Evolutionary conservation across 192 early-diverging fungal species (phyloP).

Genomic region (Diversispora eburnea): DNA sequence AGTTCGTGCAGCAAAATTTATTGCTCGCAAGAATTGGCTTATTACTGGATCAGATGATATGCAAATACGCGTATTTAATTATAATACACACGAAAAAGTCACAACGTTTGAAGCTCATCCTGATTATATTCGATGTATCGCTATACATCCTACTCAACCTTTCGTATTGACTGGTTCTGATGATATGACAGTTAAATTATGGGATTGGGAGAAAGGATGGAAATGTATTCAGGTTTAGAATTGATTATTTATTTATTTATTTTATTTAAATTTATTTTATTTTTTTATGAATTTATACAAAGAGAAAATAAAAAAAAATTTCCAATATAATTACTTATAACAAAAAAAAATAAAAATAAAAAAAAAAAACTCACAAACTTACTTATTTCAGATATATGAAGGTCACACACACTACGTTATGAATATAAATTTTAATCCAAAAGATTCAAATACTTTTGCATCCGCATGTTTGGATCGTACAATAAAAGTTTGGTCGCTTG

Average conservation of each 20-base stretch:
- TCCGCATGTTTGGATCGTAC: conserved; percentile 94
- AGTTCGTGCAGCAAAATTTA: conserved; percentile 98
- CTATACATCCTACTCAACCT: conserved; percentile 95
- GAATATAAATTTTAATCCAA: conserved; percentile 97
- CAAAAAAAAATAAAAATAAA: too few relatives aligned
- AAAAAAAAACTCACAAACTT: too few relatives aligned
- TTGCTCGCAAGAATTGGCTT: conserved; percentile 96
- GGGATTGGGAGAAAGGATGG: conserved; percentile 99
- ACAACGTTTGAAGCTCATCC: conserved; percentile 92
- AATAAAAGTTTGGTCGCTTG: conserved; percentile 96
- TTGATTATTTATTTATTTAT: neutral
- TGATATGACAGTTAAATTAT: conserved; percentile 95
- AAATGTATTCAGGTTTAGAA: conserved; percentile 79
- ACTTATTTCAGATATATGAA: conserved; percentile 73
- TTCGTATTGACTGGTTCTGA: conserved; percentile 92
- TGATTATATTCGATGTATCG: conserved; percentile 95
- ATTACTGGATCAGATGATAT: conserved; percentile 96
- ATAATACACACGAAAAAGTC: conserved; percentile 99
- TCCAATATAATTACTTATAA: too few relatives aligned
- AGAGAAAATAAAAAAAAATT: neutral
- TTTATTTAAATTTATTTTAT: neutral
- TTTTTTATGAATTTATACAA: neutral
- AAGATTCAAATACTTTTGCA: conserved; percentile 98
- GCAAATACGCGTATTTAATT: conserved; percentile 98
- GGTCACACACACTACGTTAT: conserved; percentile 98